Percentiles rank a stretch among this genome's conserved stretches.
These are phyloP conservation scores for Cercospora citrullina DNA, from an alignment of 2,329 filamentous ascomycete genomes.

Conservation along the genomic window DNA sequence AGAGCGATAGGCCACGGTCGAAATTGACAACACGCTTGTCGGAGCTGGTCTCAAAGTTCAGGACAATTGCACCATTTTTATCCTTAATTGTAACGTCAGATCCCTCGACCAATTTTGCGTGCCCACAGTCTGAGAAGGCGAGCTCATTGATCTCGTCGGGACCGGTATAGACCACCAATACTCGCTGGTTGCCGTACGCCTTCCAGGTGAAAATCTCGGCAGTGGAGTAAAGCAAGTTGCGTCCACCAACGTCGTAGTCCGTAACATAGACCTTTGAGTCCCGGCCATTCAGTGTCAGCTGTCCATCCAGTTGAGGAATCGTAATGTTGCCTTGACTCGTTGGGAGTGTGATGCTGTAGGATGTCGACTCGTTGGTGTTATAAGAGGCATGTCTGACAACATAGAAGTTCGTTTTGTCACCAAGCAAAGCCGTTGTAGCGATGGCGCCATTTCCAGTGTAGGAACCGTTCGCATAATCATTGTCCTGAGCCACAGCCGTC, in stretches of 20 bases:
- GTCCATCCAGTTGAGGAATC: conserved; percentile 60
- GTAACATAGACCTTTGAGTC: conserved; percentile 69
- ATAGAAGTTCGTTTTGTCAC: conserved; percentile 61
- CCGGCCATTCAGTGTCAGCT: conserved; percentile 59
- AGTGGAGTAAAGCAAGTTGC: conserved; percentile 64
- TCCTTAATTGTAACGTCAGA: conserved; percentile 39
- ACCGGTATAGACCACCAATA: conserved; percentile 65
- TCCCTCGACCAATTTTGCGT: conserved; percentile 46
- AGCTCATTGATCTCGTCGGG: conserved; percentile 64
- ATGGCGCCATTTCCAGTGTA: conserved; percentile 56
- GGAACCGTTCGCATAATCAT: conserved; percentile 49
- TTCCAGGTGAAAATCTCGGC: conserved; percentile 71
- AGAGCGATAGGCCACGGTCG: conserved; percentile 53
- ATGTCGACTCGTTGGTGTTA: conserved; percentile 56
- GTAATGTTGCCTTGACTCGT: conserved; percentile 59
- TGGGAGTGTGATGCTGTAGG: conserved; percentile 64
- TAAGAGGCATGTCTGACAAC: conserved; percentile 65
- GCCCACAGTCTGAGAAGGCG: conserved; percentile 46
- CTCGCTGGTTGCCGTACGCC: conserved; percentile 58
- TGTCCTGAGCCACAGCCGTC: conserved; percentile 56
- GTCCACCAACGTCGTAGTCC: conserved; percentile 64
- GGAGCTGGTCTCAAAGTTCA: conserved; percentile 58
- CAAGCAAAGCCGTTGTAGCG: conserved; percentile 62
- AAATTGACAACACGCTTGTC: conserved; percentile 56
- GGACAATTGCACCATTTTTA: conserved; percentile 48